Base-by-base conservation (phyloP, 1,139 yeast genomes). In the Nematodospora anomalae region DNA sequence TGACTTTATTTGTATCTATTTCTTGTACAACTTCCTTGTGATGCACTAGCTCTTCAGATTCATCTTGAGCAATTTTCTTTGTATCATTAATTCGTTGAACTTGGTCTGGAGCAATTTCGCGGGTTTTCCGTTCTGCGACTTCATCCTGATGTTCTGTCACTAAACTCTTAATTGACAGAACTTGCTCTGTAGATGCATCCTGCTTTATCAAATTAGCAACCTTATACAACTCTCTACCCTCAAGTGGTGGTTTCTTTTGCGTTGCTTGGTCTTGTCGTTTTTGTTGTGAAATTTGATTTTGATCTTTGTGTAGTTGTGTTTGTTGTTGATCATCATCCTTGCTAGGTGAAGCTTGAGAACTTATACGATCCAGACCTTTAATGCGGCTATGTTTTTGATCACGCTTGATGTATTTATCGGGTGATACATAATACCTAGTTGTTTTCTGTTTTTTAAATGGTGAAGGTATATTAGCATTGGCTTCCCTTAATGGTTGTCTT, bases 401-500 rank as follows among this genome's bases (percentile, higher is more conserved):
- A 6, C 8, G 21, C 8, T 18, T 18, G 8, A 6, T 6, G 6
- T 18, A 8, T 6, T 18, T 18, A 18, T 18, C 8, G 21, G 21
- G 21, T 18, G 21, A 18, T 8, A 6, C 8, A 8, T 18, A 6
- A 8, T 18, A 6, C 21, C 8, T 18, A 18, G 21, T 31, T 4
- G 20, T 7, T 21, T 32, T 32, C 21, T 23, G 32, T 27, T 26
- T 9, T 22, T 40, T 39, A 15, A 22, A 28, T 16, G 74, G 74
- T 16, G 68, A 61, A 3, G 74, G 74, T 16, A 70, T 51, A 41
- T 71, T 71, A 15, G 64, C 61, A 43, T 61, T 63, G 16, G 76
- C 63, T 46, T 71, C 76, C 47, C 61, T 61, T 41, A 71, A 59
- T 4, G 76, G 76, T 24, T 59, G 57, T 41, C 76, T 50, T n/a